These are phyloP conservation scores for Hansenula sp. DNA, from an alignment of 1,139 yeast genomes.

Conservation along the genomic window DNA sequence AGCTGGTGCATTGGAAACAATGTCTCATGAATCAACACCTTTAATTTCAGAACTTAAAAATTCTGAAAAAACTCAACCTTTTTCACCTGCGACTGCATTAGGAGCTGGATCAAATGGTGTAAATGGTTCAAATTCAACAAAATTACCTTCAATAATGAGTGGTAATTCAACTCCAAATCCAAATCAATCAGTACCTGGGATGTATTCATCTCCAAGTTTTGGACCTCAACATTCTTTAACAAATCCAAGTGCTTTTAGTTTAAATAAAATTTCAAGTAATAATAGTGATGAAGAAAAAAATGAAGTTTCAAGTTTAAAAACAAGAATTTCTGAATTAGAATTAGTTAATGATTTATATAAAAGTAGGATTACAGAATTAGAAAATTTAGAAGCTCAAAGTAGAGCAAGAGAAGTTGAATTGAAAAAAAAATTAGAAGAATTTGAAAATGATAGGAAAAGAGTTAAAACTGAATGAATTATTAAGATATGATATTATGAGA, in stretches of 20 bases:
- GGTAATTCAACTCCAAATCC: constrained; percentile 8
- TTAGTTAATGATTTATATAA: constrained; percentile 83
- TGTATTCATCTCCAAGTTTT: constrained; percentile 24
- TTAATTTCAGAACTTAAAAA: background rate
- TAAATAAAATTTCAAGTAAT: constrained; percentile 7
- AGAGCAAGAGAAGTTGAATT: constrained; percentile 40
- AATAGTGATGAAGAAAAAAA: constrained; percentile 23
- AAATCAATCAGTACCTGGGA: too few relatives aligned
- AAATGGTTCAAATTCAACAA: background rate
- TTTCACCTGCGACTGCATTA: constrained; percentile 19
- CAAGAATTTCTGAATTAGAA: constrained; percentile 85
- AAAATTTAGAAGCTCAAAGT: constrained; percentile 60
- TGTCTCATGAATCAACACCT: constrained; percentile 3
- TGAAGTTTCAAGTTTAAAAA: constrained; percentile 53
- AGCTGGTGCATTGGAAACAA: constrained; percentile 26
- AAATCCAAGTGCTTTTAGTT: constrained; percentile 20
- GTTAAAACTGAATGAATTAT: background rate
- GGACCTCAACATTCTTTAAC: constrained; percentile 24
- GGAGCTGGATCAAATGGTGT: constrained; percentile 3
- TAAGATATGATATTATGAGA: too few relatives aligned
- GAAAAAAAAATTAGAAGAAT: constrained; percentile 9
- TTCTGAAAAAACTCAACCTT: constrained; percentile 10
- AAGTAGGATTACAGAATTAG: constrained; percentile 77
- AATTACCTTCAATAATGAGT: constrained; percentile 14
- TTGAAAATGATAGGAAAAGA: constrained; percentile 2